Evolutionary conservation across 257 asterid genomes (phyloP).

Genomic region (Cynanchum wilfordii): DNA sequence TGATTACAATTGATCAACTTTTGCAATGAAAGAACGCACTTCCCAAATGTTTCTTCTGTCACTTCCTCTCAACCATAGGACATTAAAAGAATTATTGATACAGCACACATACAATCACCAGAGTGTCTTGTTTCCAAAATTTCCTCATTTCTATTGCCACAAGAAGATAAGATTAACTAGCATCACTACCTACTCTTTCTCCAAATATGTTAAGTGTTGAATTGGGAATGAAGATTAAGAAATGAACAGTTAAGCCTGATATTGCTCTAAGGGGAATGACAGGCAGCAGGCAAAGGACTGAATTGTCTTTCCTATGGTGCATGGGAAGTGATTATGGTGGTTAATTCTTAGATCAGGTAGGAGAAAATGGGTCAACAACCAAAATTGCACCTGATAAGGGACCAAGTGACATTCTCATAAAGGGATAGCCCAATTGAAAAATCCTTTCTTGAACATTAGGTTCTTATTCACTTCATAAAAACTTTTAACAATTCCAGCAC

Average conservation of each 20-base stretch:
- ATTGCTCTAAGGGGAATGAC: neutral
- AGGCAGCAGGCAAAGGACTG: neutral
- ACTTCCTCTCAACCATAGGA: neutral
- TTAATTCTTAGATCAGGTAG: neutral
- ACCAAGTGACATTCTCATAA: neutral
- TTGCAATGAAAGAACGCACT: too few relatives aligned
- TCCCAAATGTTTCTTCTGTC: neutral
- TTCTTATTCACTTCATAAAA: neutral
- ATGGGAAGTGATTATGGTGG: neutral
- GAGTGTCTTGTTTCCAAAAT: neutral
- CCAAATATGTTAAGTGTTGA: neutral
- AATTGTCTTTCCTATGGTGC: neutral
- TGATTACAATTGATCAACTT: neutral
- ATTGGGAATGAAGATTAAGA: neutral
- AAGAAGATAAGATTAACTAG: neutral
- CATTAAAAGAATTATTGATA: neutral
- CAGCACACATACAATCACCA: neutral
- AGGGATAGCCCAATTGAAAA: neutral
- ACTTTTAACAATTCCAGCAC: neutral
- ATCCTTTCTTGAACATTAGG: constrained; percentile 1
- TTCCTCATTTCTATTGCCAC: neutral
- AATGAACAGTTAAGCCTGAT: neutral
- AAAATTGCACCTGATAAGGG: neutral
- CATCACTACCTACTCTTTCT: neutral
- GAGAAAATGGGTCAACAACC: neutral